A percentile compares a stretch with the other conserved stretches of the same genome.
These are phyloP conservation scores for Nicotiana rustica DNA, from an alignment of 305 asterid genomes.

Conservation along the genomic window DNA sequence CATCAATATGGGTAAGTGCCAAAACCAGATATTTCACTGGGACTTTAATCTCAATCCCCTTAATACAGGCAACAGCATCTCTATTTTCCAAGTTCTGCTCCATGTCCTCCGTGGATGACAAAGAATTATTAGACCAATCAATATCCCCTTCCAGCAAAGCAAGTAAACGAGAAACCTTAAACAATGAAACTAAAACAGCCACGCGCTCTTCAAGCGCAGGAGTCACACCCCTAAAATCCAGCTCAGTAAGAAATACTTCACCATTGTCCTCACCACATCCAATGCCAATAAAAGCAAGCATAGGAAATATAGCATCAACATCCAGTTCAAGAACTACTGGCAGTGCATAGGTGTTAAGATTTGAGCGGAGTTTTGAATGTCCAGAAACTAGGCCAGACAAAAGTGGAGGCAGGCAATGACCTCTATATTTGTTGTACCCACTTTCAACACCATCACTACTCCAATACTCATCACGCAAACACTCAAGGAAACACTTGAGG, in stretches of 20 bases:
- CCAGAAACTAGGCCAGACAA: slow-evolving; percentile 87
- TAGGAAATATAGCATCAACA: slow-evolving; percentile 77
- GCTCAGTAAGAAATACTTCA: slow-evolving; percentile 54
- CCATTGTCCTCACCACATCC: slow-evolving; percentile 53
- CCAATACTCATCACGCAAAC: slow-evolving; percentile 92
- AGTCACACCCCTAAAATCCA: slow-evolving; percentile 47
- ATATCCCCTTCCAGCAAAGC: slow-evolving; percentile 94
- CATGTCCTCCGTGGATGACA: slow-evolving; percentile 49
- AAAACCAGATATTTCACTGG: slow-evolving; percentile 80
- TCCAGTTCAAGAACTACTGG: slow-evolving; percentile 88
- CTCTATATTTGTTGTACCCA: slow-evolving; percentile 79
- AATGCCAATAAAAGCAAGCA: slow-evolving; percentile 81
- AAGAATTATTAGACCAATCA: slow-evolving; percentile 66
- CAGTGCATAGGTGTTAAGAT: slow-evolving; percentile 91
- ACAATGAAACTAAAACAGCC: slow-evolving; percentile 84
- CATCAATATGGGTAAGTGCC: slow-evolving; percentile 89
- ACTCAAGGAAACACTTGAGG: slow-evolving; percentile 85
- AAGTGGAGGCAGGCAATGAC: slow-evolving; percentile 78
- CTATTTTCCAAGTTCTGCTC: slow-evolving; percentile 51
- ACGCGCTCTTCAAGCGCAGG: slow-evolving; percentile 73
- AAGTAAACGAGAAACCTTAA: slow-evolving; percentile 87
- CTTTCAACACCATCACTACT: slow-evolving; percentile 74
- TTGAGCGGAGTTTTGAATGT: slow-evolving; percentile 76
- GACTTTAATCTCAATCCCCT: slow-evolving; percentile 69
- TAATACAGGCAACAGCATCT: slow-evolving; percentile 63